These are phyloP conservation scores for Naganishia liquefaciens DNA, from an alignment of 1,284 basidiomycete genomes.

Conservation along the genomic window DNA sequence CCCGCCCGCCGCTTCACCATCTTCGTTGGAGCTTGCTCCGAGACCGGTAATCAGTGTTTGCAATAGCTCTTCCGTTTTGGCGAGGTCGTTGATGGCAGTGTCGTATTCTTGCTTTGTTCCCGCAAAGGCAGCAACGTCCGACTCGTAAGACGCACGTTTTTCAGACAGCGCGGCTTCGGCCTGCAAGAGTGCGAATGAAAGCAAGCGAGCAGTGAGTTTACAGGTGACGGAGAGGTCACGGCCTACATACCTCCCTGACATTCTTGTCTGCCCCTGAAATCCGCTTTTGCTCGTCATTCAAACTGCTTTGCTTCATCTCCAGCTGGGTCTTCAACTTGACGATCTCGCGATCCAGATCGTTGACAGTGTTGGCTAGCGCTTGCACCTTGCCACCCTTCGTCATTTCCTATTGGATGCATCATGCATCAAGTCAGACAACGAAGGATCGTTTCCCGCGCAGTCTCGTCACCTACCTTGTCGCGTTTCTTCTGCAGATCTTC, in stretches of 20 bases:
- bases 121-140: slow-evolving; percentile 48
- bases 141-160: slow-evolving; percentile 64
- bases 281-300: slow-evolving; percentile 76
- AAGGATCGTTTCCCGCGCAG: neutral
- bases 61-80: slow-evolving; percentile 85
- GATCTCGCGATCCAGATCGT: slow-evolving; percentile 77
- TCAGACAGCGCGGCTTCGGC: slow-evolving; percentile 61
- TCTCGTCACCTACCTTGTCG: slow-evolving; percentile 52
- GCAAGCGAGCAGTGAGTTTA: slow-evolving; percentile 24
- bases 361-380: slow-evolving; percentile 74
- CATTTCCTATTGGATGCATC: slow-evolving; percentile 56
- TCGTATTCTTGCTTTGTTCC: slow-evolving; percentile 66
- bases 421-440: slow-evolving; percentile 4
- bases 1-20: slow-evolving; percentile 66
- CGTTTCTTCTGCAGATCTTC: slow-evolving; percentile 65
- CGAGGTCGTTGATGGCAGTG: slow-evolving; percentile 65
- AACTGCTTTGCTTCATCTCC: slow-evolving; percentile 75
- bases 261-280: slow-evolving; percentile 62
- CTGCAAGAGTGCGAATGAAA: slow-evolving; percentile 52
- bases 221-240: neutral
- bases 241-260: slow-evolving; percentile 62
- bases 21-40: slow-evolving; percentile 63
- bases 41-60: slow-evolving; percentile 93
- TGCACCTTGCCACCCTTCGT: slow-evolving; percentile 77
- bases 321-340: slow-evolving; percentile 84